Conservation (phyloP, 2,329 filamentous ascomycete species). For the Fusarium continuum region DNA sequence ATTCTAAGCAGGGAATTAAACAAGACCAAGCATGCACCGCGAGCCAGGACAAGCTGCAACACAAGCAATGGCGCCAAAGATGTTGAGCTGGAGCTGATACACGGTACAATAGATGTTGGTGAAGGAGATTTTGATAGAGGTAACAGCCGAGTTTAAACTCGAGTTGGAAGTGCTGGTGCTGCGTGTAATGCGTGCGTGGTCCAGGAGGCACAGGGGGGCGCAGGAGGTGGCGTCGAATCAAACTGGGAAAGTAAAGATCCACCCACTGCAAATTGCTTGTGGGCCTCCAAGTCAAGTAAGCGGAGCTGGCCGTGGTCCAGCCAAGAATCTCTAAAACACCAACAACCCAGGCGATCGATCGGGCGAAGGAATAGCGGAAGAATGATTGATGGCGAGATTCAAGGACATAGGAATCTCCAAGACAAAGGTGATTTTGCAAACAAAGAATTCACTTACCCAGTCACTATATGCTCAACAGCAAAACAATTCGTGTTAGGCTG, state of each 20-base stretch:
- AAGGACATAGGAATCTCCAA: too few relatives aligned
- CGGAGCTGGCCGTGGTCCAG: constrained; percentile 26
- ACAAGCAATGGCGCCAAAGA: constrained; percentile 18
- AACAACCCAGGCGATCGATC: constrained; percentile 5
- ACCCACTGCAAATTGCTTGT: constrained; percentile 43
- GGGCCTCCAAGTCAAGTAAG: constrained; percentile 25
- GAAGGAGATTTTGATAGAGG: constrained; percentile 29
- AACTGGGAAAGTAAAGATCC: constrained; percentile 43
- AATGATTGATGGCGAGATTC: constrained; percentile 1
- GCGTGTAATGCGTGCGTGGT: constrained; percentile 32
- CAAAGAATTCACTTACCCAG: constrained; percentile 17
- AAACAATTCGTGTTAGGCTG: neutral
- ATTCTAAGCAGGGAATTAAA: neutral
- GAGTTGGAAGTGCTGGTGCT: constrained; percentile 18
- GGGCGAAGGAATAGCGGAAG: neutral
- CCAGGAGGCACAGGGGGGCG: constrained; percentile 39
- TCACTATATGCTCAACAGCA: constrained; percentile 1
- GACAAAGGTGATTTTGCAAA: neutral
- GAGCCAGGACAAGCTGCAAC: constrained; percentile 12
- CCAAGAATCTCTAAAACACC: constrained; percentile 30
- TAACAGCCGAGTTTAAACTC: constrained; percentile 32
- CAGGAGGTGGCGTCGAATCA: constrained; percentile 45
- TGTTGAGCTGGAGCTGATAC: constrained; percentile 18
- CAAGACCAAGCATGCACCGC: constrained; percentile 16
- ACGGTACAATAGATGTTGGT: constrained; percentile 30